Evolutionary conservation across 2,329 filamentous ascomycete genomes (phyloP).

Genomic region (Trichoderma aggressivum): DNA sequence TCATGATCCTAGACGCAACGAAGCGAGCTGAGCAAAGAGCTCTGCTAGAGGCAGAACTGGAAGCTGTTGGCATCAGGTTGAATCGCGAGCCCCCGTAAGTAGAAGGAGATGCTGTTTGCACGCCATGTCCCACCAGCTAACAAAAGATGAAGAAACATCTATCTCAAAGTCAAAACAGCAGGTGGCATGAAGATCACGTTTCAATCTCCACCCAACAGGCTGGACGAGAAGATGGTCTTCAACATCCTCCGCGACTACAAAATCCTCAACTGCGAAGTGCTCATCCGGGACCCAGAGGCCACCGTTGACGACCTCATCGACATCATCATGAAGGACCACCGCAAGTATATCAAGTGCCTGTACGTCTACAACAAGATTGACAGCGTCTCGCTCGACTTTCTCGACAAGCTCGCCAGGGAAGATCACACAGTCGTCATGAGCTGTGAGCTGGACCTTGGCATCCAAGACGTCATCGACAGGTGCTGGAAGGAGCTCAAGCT

Average conservation of each 20-base stretch:
- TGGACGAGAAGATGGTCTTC: constrained; percentile 97
- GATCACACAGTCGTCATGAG: constrained; percentile 95
- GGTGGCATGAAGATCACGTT: constrained; percentile 99
- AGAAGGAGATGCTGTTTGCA: background rate
- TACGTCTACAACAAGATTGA: constrained; percentile 99
- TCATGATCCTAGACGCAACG: constrained; percentile 96
- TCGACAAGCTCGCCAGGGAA: constrained; percentile 88
- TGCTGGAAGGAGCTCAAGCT: constrained; percentile 92
- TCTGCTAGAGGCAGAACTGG: constrained; percentile 84
- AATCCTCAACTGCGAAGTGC: constrained; percentile 94
- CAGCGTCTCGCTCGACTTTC: constrained; percentile 85
- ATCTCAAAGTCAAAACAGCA: constrained; percentile 91
- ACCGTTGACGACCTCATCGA: constrained; percentile 99
- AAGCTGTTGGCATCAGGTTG: constrained; percentile 89
- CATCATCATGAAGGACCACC: constrained; percentile 98
- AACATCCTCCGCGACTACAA: constrained; percentile 99
- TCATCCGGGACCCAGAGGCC: constrained; percentile 89
- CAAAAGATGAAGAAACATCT: constrained; percentile 70
- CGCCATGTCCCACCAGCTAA: constrained; percentile 18
- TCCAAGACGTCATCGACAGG: constrained; percentile 88
- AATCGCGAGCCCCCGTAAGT: constrained; percentile 86
- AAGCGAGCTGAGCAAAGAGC: constrained; percentile 93
- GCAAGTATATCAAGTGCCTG: constrained; percentile 91
- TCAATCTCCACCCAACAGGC: constrained; percentile 77
- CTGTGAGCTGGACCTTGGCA: constrained; percentile 91